Evolutionary conservation across 192 early-diverging fungal species (phyloP), one percentile per base, ranked within the genome.

Genomic region (Thamnidium elegans): DNA sequence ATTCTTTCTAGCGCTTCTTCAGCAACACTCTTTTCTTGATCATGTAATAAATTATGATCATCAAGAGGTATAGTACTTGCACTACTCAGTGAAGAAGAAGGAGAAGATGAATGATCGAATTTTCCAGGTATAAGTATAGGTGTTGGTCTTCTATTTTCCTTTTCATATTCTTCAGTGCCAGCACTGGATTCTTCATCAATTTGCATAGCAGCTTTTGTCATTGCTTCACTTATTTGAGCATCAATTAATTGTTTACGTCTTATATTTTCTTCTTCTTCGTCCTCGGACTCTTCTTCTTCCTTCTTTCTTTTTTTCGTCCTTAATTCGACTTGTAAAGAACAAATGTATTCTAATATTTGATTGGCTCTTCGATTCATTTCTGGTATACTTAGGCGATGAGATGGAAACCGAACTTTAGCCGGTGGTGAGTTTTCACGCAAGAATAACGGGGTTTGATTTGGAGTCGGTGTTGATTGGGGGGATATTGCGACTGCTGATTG

Each of bases 321-420:
- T 79, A 81, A 79, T 43, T 77, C 72, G 9, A 79, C 63, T 58
- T 84, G 81, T 3, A 78, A 55, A 4, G 84, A 73, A 26, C 71
- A 65, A 21, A 87, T 80, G 68, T 86, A 89, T 42, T 89, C 86
- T 31, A 82, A 73, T 32, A 89, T 69, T 34, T 84, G 84, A 69
- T 86, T 88, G 17, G 81, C 79, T n/a, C 87, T 81, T 63, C 80
- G 80, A 65, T 73, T 87, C 87, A 88, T 89, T 55, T 89, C 87
- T 50, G 69, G 68, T 19, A 89, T 42, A 17, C 77, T 76, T 66
- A 86, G 77, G 20, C 73, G 63, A 21, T 81, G 53, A 52, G 81
- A 67, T 3, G 86, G 84, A 39, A 77, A 71, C 55, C 81, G 78
- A 10, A 82, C 62, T 50, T 81, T 81, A 45, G 80, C 60, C 15